Conservation (phyloP, 2,329 filamentous ascomycete species). For the Penicillium hesseltinei region DNA sequence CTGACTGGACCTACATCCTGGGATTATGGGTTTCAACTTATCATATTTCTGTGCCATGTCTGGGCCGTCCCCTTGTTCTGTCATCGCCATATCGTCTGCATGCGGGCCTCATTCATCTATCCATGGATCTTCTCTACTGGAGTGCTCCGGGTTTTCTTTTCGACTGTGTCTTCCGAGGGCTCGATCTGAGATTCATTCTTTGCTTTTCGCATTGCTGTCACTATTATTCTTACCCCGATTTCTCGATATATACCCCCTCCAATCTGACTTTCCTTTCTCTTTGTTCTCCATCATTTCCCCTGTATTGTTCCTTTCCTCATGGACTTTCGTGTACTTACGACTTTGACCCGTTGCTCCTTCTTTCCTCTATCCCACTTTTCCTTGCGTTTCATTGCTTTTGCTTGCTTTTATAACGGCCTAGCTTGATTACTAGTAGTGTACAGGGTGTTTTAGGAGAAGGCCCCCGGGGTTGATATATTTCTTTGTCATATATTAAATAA, state of each 20-base stretch:
- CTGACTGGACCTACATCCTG: background rate
- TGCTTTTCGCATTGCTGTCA: slow-evolving; percentile 8
- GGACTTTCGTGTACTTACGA: slow-evolving; percentile 23
- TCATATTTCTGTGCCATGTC: background rate
- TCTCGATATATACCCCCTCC: slow-evolving; percentile 23
- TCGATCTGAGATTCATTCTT: background rate
- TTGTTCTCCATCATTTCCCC: slow-evolving; percentile 7
- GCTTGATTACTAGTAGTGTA: slow-evolving; percentile 14
- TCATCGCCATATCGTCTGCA: background rate
- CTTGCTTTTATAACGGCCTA: background rate
- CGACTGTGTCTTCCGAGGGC: background rate
- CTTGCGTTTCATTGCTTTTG: background rate
- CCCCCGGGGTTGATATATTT: background rate
- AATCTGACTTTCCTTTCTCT: slow-evolving; percentile 16
- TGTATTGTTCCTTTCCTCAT: slow-evolving; percentile 15
- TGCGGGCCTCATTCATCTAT: background rate
- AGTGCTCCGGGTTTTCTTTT: background rate
- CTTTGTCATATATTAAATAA: slow-evolving; percentile 6
- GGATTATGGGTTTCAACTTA: background rate
- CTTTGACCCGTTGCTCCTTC: background rate
- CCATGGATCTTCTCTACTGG: background rate
- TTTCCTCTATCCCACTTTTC: background rate
- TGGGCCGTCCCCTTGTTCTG: background rate
- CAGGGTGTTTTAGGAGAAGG: slow-evolving; percentile 6
- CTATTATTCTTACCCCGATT: slow-evolving; percentile 10